Base-by-base conservation (phyloP, 768 basidiomycete species). In the Pleurotus djamor region DNA sequence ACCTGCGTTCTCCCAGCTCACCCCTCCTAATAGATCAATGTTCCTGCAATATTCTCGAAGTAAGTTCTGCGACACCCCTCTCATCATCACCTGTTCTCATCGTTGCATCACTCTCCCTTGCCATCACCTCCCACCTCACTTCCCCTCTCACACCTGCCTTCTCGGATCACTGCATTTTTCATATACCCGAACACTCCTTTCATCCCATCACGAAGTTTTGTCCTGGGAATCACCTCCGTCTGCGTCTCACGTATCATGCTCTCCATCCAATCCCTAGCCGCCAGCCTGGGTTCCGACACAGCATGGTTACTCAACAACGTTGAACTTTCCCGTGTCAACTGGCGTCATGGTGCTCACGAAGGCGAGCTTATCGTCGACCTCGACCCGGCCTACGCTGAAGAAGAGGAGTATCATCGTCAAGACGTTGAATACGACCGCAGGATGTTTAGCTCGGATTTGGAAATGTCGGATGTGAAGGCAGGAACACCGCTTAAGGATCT, bases 261-360 rank as follows among this genome's bases (percentile, higher is more conserved):
- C 49, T 74, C 71, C 59, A 75, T 78, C 48, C 71, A 73, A 50
- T 79, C 78, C 1, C 65, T 81, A n/a, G 76, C 81, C 13, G 68
- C 72, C 32, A 68, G 69, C 14, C 65, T 76, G 16, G 74, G 77
- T 35, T 75, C 79, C 5, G 74, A 77, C 37, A 71, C 76, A 1
- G 70, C 71, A 9, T 80, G 75, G 78, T 66, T 81, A 6, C 71
- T 82, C 21, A 80, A 71, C 63, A 73, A 77, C 60, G 72, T 75
- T 4, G 79, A 82, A 65, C 69, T 82, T 28, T 75, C 73, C 43
- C 76, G 79, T 28, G 72, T 81, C 3, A 70, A 64, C 1, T 79
- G 76, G 74, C 71, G 68, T 28, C 66, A 33, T 9, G 79, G 77
- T 6, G 61, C 63, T 5, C 70, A 62, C 33, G 73, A 74, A 44